Evolutionary conservation across 768 basidiomycete genomes (phyloP), one percentile per base, ranked within the genome.

Genomic region (Antrodiella citrinella): DNA sequence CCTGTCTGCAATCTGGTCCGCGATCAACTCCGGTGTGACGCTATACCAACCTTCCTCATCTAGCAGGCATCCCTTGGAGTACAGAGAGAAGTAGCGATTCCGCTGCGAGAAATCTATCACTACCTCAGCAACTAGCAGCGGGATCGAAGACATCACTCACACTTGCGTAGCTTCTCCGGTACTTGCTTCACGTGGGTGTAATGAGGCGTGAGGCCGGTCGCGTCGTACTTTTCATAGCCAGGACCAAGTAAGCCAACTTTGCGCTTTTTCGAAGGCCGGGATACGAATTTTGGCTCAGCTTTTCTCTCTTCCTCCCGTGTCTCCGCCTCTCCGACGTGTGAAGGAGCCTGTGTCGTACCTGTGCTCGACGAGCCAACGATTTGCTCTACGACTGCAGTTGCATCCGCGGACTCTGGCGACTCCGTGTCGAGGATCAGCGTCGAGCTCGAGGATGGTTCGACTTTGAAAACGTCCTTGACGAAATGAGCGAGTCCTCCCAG

Each of bases 11-110:
- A 97, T 97, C 63, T 91, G 93, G 52, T 79, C 67, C 5, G 94
- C 96, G n/a, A 99, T 81, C 35, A 75, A 75, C 60, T 98, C 93
- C 0, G 96, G 95, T 0, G 96, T 99, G 51, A 98, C 85, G 54
- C 88, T 92, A 67, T 87, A 98, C 95, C 94, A 97, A n/a, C 95
- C 95, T 64, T 95, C 91, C 56, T 88, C 81, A 55, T 98, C 96
- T 10, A 98, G 70, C 2, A 96, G 72, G 62, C 92, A 91, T 0
- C 93, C 92, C 0, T 81, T 66, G 21, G 82, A 77, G 57, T 91
- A 93, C 24, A 80, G 68, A 0, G 86, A 86, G 64, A 98, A 92
- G 56, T 80, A 83, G 1, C 91, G 80, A 48, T 79, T 74, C 25
- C 95, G 75, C 64, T 98, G 95, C 4, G 76, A 76, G 61, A 87